These are phyloP conservation scores for Mycosphaerella arachidis DNA, from an alignment of 2,329 filamentous ascomycete species.

Conservation along the genomic window DNA sequence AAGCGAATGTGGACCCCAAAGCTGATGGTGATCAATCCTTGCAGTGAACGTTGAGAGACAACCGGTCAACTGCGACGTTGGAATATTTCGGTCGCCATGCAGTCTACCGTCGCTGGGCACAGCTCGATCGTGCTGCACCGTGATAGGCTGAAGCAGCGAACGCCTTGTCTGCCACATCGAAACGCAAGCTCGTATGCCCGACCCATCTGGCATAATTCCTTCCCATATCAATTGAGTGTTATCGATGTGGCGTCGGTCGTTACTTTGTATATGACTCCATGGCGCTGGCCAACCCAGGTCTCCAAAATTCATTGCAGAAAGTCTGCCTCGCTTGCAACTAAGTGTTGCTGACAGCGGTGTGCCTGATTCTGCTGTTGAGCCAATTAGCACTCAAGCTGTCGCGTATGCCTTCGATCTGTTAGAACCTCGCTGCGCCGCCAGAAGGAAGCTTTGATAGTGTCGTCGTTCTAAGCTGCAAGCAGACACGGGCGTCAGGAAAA, in stretches of 20 bases:
- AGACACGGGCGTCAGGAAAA: background rate
- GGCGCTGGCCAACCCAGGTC: background rate
- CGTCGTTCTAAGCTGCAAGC: background rate
- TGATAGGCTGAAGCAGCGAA: no score
- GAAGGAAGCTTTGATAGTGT: background rate
- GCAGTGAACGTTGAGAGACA: background rate
- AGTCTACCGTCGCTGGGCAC: no score
- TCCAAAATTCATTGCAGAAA: background rate
- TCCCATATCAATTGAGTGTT: no score
- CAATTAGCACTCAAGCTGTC: background rate
- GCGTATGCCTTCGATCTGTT: background rate
- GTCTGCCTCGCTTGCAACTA: background rate
- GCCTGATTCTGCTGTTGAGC: background rate
- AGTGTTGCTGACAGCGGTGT: background rate
- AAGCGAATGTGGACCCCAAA: conserved; percentile 6
- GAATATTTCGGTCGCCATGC: background rate
- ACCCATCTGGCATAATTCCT: no score
- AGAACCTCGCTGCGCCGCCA: background rate
- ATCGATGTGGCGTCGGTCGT: no score
- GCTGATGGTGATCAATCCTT: background rate
- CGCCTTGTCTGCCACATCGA: no score
- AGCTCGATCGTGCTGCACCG: no score
- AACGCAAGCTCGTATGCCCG: no score
- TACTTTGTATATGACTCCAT: background rate
- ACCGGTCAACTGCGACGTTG: background rate